Evolutionary conservation across 306 rosid genomes (phyloP), one percentile per base, ranked within the genome.

Genomic region (Malus fusca): DNA sequence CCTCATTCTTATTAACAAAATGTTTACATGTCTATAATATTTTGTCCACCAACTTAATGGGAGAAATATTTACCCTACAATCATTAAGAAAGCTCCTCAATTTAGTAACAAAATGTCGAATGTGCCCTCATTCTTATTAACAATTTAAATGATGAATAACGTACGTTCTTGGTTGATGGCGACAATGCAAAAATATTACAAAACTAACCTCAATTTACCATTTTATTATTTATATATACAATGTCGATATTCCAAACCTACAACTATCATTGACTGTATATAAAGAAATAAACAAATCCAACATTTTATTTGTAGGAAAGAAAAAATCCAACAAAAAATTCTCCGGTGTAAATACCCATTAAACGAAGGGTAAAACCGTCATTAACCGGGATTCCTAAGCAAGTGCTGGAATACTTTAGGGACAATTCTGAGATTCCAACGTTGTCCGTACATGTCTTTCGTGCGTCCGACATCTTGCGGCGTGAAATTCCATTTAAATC

Each of bases 401-500:
- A 0, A 6, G 19, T 15, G 42, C 13, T 1, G 23, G 70, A 1
- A n/a, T 18, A 31, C 43, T 33, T 37, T 4, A 21, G 51, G 51
- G 75, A 55, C 51, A 59, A 42, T 2, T 21, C 66, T 35, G 68
- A 71, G 79, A 78, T 83, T 62, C 85, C 52, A 13, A 35, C 25
- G 9, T 30, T 75, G 78, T 78, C 90, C 85, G 84, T 82, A 77
- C 78, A 44, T 8, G n/a, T 22, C 19, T 74, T 46, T 37, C 21
- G 30, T 10, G 6, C 40, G 23, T 43, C 40, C 78, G 22, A 23
- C 30, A 53, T 28, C 37, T 44, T 48, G 76, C 83, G 69, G 66
- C 77, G 68, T 52, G 71, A 72, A 72, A 26, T 37, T 66, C 70
- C 68, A 60, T 21, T 74, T 33, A 74, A 58, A 61, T 61, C 66